A percentile compares a stretch with the other conserved stretches of the same genome.
Conservation (phyloP, 495 filamentous ascomycete genomes). For the Aspergillus ostianus region DNA sequence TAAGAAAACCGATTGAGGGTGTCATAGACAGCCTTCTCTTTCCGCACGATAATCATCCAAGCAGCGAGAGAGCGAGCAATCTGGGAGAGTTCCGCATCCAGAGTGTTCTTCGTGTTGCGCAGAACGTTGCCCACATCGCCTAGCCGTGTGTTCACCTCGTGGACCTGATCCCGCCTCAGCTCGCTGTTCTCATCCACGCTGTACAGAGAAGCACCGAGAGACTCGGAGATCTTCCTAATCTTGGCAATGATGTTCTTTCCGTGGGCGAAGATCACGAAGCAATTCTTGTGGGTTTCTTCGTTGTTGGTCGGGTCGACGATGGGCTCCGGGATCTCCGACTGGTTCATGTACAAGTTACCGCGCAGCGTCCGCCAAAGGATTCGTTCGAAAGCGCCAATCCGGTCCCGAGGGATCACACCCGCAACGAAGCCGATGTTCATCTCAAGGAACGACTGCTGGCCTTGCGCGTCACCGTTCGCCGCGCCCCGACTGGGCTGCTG, state of each 20-base stretch:
- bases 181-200: slow-evolving; percentile 97
- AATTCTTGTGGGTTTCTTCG: slow-evolving; percentile 91
- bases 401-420: slow-evolving; percentile 90
- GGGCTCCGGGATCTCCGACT: slow-evolving; percentile 94
- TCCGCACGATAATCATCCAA: slow-evolving; percentile 96
- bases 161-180: slow-evolving; percentile 87
- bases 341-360: slow-evolving; percentile 99
- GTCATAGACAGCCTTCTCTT: slow-evolving; percentile 98
- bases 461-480: slow-evolving; percentile 69
- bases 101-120: slow-evolving; percentile 91
- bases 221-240: slow-evolving; percentile 98
- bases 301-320: slow-evolving; percentile 90
- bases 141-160: slow-evolving; percentile 91
- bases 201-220: slow-evolving; percentile 90
- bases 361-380: slow-evolving; percentile 96
- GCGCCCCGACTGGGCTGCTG: slow-evolving; percentile 58
- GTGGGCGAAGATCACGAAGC: slow-evolving; percentile 98
- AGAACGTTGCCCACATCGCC: slow-evolving; percentile 87
- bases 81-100: slow-evolving; percentile 88
- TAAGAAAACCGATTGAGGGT: slow-evolving; percentile 96
- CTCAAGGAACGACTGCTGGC: slow-evolving; percentile 80
- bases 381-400: slow-evolving; percentile 91
- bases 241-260: slow-evolving; percentile 97
- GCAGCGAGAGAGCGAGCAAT: slow-evolving; percentile 86
- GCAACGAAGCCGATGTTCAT: slow-evolving; percentile 99